These are phyloP conservation scores for Lineolata rhizophorae DNA, from an alignment of 495 filamentous ascomycete genomes.

Conservation along the genomic window DNA sequence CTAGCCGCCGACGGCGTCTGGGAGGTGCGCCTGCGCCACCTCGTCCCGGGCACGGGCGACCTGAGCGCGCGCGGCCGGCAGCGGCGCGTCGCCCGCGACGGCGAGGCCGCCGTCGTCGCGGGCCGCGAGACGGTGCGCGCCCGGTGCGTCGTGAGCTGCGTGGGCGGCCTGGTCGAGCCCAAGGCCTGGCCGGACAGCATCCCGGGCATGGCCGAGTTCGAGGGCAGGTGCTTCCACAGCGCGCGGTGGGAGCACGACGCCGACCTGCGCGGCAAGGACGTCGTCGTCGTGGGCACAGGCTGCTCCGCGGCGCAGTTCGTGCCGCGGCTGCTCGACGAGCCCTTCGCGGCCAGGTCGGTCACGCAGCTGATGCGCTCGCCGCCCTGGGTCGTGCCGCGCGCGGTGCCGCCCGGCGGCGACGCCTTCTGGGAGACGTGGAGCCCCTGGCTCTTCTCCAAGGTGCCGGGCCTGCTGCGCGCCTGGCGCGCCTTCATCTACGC, in stretches of 20 bases:
- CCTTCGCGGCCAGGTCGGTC: slow-evolving; percentile 27
- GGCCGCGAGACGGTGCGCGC: slow-evolving; percentile 13
- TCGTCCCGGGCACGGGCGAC: slow-evolving; percentile 15
- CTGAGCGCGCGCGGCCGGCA: slow-evolving; percentile 10
- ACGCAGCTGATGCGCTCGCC: slow-evolving; percentile 41
- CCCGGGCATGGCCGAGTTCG: slow-evolving; percentile 11
- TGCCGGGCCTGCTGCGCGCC: slow-evolving; percentile 23
- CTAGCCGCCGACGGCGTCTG: slow-evolving; percentile 25
- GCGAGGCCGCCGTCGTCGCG: slow-evolving; percentile 9
- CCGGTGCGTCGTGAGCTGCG: slow-evolving; percentile 24
- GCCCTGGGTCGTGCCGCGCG: slow-evolving; percentile 32
- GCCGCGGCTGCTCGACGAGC: slow-evolving; percentile 11
- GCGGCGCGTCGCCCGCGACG: slow-evolving; percentile 10
- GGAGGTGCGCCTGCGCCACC: slow-evolving; percentile 14
- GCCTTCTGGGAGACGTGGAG: slow-evolving; percentile 22
- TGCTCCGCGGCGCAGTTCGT: slow-evolving; percentile 15
- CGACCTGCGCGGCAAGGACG: slow-evolving; percentile 14
- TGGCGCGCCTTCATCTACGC: slow-evolving; percentile 19
- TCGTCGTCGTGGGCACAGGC: slow-evolving; percentile 16
- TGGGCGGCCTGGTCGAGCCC: slow-evolving; percentile 31
- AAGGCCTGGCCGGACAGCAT: slow-evolving; percentile 25
- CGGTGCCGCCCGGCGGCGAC: slow-evolving; percentile 15
- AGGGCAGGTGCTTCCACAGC: slow-evolving; percentile 14
- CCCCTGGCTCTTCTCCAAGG: slow-evolving; percentile 18
- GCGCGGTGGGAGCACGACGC: slow-evolving; percentile 13